A percentile compares a stretch with the other conserved stretches of the same genome.
These are phyloP conservation scores for Mrakia blollopis DNA, from an alignment of 768 basidiomycete genomes.

Conservation along the genomic window DNA sequence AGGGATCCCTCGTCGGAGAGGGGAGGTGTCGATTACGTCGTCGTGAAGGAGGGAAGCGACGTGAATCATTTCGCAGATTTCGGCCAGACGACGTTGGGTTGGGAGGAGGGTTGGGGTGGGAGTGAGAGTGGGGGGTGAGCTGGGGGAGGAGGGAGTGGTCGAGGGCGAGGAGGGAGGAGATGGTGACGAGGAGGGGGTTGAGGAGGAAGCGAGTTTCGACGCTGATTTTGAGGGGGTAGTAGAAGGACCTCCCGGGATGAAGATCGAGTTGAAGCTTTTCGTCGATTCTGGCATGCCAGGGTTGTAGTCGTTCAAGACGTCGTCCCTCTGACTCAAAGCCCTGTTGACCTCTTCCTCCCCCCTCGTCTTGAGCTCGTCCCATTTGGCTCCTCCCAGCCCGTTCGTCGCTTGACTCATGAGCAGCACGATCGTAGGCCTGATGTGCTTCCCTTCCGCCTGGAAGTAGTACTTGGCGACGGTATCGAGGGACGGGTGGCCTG, in stretches of 20 bases:
- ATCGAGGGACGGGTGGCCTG: conserved; percentile 79
- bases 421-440: conserved; percentile 82
- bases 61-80: conserved; percentile 97
- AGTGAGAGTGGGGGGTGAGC: conserved; percentile 44
- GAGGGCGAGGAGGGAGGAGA: conserved; percentile 31
- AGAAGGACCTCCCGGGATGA: conserved; percentile 31
- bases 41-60: conserved; percentile 91
- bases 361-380: conserved; percentile 46
- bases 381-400: conserved; percentile 63
- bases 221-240: too few species aligned
- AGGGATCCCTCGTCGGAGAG: conserved; percentile 63
- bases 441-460: conserved; percentile 68
- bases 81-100: conserved; percentile 84
- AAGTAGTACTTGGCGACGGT: conserved; percentile 92
- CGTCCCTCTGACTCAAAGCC: conserved; percentile 67
- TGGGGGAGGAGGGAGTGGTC: conserved; percentile 44
- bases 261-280: conserved; percentile 56
- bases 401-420: conserved; percentile 90
- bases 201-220: too few species aligned
- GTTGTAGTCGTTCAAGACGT: conserved; percentile 84
- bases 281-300: conserved; percentile 74
- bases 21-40: conserved; percentile 71
- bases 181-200: conserved; percentile 36
- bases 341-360: conserved; percentile 63
- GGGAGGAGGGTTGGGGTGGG: conserved; percentile 58